Conservation (phyloP, 768 basidiomycete species). For the Udeniomyces megalosporus region DNA sequence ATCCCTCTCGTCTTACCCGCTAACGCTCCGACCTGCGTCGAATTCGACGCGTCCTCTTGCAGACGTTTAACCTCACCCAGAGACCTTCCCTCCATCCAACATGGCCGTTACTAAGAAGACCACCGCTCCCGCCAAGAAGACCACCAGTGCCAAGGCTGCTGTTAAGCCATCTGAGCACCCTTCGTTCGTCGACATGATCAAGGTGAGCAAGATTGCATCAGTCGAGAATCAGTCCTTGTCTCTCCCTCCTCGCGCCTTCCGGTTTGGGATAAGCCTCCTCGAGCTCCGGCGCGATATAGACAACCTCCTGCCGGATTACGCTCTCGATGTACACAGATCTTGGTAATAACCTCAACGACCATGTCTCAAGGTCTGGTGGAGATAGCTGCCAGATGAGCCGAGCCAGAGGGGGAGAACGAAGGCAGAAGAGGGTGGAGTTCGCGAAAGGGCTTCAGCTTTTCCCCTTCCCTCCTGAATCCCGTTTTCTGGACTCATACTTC, state of each 20-base stretch:
- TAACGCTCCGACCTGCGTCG: too few relatives aligned
- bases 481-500: neutral
- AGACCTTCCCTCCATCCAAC: neutral
- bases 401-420: neutral
- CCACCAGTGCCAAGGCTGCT: conserved; percentile 27
- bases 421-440: neutral
- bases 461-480: neutral
- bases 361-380: too few relatives aligned
- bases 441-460: neutral
- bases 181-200: conserved; percentile 36
- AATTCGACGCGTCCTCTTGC: neutral
- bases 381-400: too few relatives aligned
- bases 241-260: neutral
- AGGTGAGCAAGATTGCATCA: conserved; percentile 21
- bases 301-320: too few relatives aligned
- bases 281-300: too few relatives aligned
- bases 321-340: too few relatives aligned
- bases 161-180: conserved; percentile 36
- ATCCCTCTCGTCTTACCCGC: neutral
- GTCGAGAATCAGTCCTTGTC: neutral
- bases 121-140: conserved; percentile 17
- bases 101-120: conserved; percentile 14
- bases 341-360: too few relatives aligned
- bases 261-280: too few relatives aligned
- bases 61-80: neutral